Percentiles rank a stretch among this genome's conserved stretches.
These are phyloP conservation scores for Pelargonium australe DNA, from an alignment of 441 rosid genomes.

Conservation along the genomic window DNA sequence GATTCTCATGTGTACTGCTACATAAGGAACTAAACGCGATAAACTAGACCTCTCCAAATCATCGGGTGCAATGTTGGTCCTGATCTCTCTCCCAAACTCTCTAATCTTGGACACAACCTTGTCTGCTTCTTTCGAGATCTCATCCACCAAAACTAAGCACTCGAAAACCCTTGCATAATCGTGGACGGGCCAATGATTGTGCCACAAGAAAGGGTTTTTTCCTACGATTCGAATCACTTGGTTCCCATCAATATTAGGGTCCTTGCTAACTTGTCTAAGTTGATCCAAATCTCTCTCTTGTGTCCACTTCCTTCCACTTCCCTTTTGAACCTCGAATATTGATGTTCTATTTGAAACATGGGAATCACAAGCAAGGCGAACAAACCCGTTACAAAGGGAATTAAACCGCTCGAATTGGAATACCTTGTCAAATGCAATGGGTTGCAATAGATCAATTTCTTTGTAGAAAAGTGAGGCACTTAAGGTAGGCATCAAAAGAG, in stretches of 20 bases:
- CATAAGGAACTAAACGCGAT: conserved; percentile 29
- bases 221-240: conserved; percentile 65
- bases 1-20: conserved; percentile 93
- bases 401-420: conserved; percentile 67
- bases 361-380: conserved; percentile 49
- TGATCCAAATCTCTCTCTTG: conserved; percentile 69
- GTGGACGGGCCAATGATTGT: conserved; percentile 88
- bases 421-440: conserved; percentile 70
- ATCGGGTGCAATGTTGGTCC: conserved; percentile 18
- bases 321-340: conserved; percentile 56
- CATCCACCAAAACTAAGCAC: conserved; percentile 70
- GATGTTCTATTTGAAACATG: conserved; percentile 42
- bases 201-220: conserved; percentile 92
- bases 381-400: conserved; percentile 65
- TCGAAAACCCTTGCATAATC: conserved; percentile 84
- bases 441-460: conserved; percentile 68
- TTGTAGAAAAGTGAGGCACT: conserved; percentile 92
- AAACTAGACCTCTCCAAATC: conserved; percentile 13
- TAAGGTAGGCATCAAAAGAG: conserved; percentile 85
- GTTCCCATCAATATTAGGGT: conserved; percentile 35
- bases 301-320: conserved; percentile 97
- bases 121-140: conserved; percentile 63
- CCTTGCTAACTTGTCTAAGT: conserved; percentile 33
- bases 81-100: conserved; percentile 42
- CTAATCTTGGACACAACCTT: conserved; percentile 62